Conservation (phyloP, 1,284 basidiomycete genomes). For the Somion occarium region DNA sequence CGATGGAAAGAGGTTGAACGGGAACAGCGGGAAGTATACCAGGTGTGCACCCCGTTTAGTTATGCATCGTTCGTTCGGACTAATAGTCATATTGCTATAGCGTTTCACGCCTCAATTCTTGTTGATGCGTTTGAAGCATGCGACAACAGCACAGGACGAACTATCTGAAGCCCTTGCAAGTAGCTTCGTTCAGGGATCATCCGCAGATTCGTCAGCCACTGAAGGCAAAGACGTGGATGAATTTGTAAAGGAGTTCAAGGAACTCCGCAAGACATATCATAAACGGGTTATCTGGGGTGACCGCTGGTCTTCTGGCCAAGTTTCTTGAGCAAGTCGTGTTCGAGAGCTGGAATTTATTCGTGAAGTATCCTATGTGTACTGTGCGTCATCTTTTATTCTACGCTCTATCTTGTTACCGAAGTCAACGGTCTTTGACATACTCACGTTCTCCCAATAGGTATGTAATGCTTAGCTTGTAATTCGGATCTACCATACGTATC, state of each 20-base stretch:
- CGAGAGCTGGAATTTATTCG: background rate
- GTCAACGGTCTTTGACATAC: background rate
- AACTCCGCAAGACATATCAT: conserved; percentile 81
- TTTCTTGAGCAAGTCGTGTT: conserved; percentile 54
- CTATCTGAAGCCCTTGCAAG: conserved; percentile 78
- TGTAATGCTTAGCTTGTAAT: background rate
- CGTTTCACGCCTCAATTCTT: conserved; percentile 83
- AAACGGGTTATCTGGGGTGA: conserved; percentile 87
- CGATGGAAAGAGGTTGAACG: conserved; percentile 83
- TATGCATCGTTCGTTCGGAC: background rate
- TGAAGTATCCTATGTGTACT: conserved; percentile 1
- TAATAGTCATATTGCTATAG: conserved; percentile 46
- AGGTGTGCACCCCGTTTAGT: conserved; percentile 46
- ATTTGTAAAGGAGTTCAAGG: conserved; percentile 86
- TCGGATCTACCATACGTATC: background rate
- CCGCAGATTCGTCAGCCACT: conserved; percentile 29
- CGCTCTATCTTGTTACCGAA: background rate
- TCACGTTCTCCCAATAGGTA: background rate
- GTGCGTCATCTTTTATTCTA: conserved; percentile 2
- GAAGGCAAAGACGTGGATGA: conserved; percentile 69
- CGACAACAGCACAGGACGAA: conserved; percentile 86
- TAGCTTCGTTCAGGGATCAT: conserved; percentile 66
- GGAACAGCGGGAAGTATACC: conserved; percentile 83
- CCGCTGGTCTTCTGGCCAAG: conserved; percentile 79
- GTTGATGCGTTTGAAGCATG: conserved; percentile 79